Evolutionary conservation across 139 green algal genomes (phyloP).

Genomic region (Trebouxia sp.): DNA sequence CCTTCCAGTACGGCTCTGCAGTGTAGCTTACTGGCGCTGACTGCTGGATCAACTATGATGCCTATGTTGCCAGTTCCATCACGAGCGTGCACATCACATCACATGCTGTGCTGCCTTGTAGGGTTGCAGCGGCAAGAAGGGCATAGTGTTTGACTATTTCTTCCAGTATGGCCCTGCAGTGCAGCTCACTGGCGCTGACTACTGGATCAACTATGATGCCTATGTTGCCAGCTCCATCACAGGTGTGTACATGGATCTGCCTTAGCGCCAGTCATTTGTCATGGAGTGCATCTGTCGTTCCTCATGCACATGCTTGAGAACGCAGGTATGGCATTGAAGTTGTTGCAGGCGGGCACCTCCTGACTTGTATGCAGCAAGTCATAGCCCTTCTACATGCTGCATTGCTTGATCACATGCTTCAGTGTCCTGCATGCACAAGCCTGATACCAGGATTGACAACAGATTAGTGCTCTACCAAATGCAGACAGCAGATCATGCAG

Average conservation of each 20-base stretch:
- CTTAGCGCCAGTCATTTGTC: background rate
- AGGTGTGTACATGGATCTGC: background rate
- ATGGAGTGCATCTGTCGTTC: background rate
- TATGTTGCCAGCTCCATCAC: background rate
- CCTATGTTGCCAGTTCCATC: background rate
- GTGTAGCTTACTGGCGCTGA: background rate
- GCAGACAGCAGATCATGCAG: too few relatives aligned
- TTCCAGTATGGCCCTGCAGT: background rate
- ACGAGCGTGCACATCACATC: background rate
- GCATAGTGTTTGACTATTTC: constrained; percentile 5
- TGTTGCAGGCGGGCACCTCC: too few relatives aligned
- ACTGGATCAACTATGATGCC: background rate
- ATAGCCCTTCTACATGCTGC: too few relatives aligned
- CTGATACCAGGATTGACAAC: too few relatives aligned
- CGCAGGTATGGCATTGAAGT: too few relatives aligned
- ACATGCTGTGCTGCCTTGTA: background rate
- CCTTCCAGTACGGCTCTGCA: background rate
- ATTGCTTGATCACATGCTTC: too few relatives aligned
- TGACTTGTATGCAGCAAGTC: too few relatives aligned
- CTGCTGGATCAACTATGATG: background rate
- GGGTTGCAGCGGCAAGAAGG: constrained; percentile 8
- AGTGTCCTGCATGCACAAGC: too few relatives aligned
- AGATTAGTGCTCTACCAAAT: too few relatives aligned
- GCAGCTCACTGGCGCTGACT: background rate
- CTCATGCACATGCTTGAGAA: background rate